Evolutionary conservation across 2,329 filamentous ascomycete genomes (phyloP), one percentile per base, ranked within the genome.

Genomic region (Aureobasidium pullulans): DNA sequence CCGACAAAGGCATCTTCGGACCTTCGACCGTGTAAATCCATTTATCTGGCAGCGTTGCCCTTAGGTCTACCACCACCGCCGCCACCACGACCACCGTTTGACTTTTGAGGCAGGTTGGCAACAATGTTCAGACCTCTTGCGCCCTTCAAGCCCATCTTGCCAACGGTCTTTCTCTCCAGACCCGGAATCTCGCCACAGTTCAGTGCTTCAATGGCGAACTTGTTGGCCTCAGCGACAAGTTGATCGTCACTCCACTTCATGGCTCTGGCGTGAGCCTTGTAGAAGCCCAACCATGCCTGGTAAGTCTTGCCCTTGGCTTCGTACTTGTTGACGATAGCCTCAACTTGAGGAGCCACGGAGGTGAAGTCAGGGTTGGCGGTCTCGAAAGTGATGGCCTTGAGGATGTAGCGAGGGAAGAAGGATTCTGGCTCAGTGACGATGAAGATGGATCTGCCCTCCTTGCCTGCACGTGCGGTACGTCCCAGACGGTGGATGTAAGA

Each of bases 401-500:
- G 81, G 16, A 78, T 78, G 16, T 82, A 68, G 34, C 75, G 72
- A 61, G 69, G 77, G 68, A 82, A 82, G 71, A 79, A 83, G 6
- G 74, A 73, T 63, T 83, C 81, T 56, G 73, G 72, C 62, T 79
- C 65, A 9, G 78, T 81, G 44, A 84, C 73, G 15, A 83, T 64
- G 56, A 82, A 78, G 59, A 83, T 73, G 11, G 80, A 80, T 40
- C 80, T 77, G 10, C 80, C 80, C 50, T 80, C 77, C 31, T 94
- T 90, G 9, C 92, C 93, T 2, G 92, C 94, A 63, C 94, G 84
- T 2, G 90, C 94, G 8, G 94, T 99, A 37, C 94, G 85, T 29
- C 94, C 94, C 67, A 99, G 95, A 59, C 94, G 86, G 74, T 97
- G 94, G 16, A 90, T 94, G 73, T 99, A 99, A 62, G 81, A 78